These are phyloP conservation scores for Linnemannia hyalina DNA, from an alignment of 192 early-diverging fungal species.

Conservation along the genomic window DNA sequence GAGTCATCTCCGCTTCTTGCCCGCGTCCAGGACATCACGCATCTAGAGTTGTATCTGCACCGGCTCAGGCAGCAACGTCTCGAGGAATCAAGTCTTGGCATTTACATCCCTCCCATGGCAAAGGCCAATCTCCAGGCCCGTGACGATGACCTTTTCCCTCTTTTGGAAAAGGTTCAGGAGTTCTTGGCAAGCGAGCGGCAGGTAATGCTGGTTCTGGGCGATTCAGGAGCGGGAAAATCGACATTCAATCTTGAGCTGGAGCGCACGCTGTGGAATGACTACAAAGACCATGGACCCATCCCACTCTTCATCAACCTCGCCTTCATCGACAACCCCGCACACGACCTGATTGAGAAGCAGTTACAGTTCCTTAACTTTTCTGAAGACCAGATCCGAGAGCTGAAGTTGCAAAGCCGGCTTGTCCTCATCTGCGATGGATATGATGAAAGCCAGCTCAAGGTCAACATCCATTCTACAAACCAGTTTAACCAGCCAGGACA, in stretches of 20 bases:
- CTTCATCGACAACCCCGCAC: neutral
- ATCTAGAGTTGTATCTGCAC: too few species aligned
- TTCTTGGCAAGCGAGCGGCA: neutral
- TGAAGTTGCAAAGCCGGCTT: neutral
- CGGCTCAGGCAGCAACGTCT: too few species aligned
- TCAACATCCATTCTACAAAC: neutral
- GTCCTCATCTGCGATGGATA: slow-evolving; percentile 7
- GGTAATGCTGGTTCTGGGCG: neutral
- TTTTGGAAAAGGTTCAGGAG: neutral
- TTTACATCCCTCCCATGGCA: neutral
- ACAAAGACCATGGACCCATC: neutral
- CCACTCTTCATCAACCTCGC: neutral
- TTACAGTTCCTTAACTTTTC: neutral
- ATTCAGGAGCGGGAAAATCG: neutral
- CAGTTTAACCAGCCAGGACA: neutral
- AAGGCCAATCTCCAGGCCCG: neutral
- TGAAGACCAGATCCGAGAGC: neutral
- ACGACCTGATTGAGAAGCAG: neutral
- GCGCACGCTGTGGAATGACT: neutral
- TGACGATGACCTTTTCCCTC: neutral
- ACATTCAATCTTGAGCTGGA: neutral
- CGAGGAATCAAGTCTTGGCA: neutral
- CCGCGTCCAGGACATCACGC: too few species aligned
- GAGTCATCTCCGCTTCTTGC: too few species aligned
- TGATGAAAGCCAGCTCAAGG: neutral